phyloP scores from a whole-genome alignment of 2,329 filamentous ascomycete genomes.

The Penicillium sclerotiorum region DNA sequence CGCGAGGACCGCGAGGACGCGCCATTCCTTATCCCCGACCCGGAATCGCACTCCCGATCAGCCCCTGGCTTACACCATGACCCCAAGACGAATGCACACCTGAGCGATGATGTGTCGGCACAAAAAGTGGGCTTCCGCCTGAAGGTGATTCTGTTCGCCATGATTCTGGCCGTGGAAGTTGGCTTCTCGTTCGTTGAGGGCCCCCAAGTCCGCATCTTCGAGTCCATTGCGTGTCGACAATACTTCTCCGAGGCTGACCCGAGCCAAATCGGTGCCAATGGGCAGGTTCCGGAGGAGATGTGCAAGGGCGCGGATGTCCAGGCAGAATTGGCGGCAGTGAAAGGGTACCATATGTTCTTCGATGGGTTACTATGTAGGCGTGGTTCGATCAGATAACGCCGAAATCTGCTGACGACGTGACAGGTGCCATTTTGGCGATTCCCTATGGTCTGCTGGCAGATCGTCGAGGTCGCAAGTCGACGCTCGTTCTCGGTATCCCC shows the following conservation, averaged over 20 bases:
- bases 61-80: slow-evolving; percentile 4
- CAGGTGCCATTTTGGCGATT: slow-evolving; percentile 51
- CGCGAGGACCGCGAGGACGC: slow-evolving; percentile 38
- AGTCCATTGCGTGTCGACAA: slow-evolving; percentile 52
- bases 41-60: neutral
- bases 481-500: slow-evolving; percentile 46
- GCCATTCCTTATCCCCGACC: slow-evolving; percentile 32
- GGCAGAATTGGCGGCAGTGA: slow-evolving; percentile 53
- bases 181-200: slow-evolving; percentile 49
- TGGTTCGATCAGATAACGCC: too few relatives aligned
- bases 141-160: slow-evolving; percentile 45
- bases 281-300: slow-evolving; percentile 49
- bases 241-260: slow-evolving; percentile 48
- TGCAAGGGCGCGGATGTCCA: slow-evolving; percentile 56
- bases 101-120: slow-evolving; percentile 17
- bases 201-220: slow-evolving; percentile 52
- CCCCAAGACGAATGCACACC: slow-evolving; percentile 5
- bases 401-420: slow-evolving; percentile 10
- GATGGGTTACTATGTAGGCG: slow-evolving; percentile 45
- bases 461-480: slow-evolving; percentile 49
- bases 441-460: slow-evolving; percentile 55
- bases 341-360: slow-evolving; percentile 54
- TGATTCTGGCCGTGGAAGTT: slow-evolving; percentile 48
- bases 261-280: slow-evolving; percentile 44
- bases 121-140: slow-evolving; percentile 39